Conservation (phyloP, 208 protist species). For the Trypanosoma caninum region DNA sequence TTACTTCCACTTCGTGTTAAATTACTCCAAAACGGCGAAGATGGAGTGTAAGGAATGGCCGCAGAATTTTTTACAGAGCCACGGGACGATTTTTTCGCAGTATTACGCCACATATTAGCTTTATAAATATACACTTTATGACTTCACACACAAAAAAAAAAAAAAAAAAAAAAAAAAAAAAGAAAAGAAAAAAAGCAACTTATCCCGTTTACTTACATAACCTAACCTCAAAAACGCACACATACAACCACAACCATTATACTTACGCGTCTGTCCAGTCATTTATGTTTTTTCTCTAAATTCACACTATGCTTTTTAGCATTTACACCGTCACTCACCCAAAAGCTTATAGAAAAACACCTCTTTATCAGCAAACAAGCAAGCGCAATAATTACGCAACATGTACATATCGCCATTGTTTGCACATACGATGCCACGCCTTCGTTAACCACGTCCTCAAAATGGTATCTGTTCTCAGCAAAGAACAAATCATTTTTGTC, state of each 20-base stretch:
- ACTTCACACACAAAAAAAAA: neutral
- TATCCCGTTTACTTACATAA: neutral
- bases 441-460: no score
- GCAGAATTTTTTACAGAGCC: slow-evolving; percentile 19
- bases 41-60: slow-evolving; percentile 29
- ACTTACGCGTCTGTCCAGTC: no score
- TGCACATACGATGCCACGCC: no score
- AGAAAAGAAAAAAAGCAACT: neutral
- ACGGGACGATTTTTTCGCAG: slow-evolving; percentile 16
- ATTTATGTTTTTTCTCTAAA: no score
- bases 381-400: no score
- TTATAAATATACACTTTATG: neutral
- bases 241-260: neutral
- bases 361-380: no score
- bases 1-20: neutral
- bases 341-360: no score
- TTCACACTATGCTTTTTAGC: no score
- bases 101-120: neutral
- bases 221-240: neutral
- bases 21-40: slow-evolving; percentile 7
- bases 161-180: neutral
- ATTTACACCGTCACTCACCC: no score
- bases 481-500: neutral
- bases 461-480: neutral
- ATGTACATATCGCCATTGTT: no score